Conservation (phyloP, 352 stramenopile species). For the Phytophthora idaei region DNA sequence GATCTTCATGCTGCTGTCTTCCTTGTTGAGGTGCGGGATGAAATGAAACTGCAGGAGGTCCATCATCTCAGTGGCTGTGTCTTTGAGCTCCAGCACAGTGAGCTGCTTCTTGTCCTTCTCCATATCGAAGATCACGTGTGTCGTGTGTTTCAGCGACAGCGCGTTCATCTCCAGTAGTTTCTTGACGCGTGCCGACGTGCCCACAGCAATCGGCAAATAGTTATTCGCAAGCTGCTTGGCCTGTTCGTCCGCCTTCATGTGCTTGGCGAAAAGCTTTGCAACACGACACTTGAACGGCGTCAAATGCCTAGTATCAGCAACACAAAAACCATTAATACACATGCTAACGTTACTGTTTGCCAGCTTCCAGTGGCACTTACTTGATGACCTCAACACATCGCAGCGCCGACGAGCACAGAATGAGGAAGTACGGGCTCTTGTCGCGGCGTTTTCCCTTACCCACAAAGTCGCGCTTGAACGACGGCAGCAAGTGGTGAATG, state of each 20-base stretch:
- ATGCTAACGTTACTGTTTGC: not conserved
- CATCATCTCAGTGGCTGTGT: conserved; percentile 81
- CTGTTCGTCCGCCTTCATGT: conserved; percentile 93
- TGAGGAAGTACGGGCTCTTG: conserved; percentile 91
- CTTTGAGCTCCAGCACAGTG: conserved; percentile 84
- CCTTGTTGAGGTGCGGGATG: conserved; percentile 56
- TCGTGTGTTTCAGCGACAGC: conserved; percentile 81
- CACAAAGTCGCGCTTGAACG: conserved; percentile 79
- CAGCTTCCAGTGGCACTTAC: conserved; percentile 46
- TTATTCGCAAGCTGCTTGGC: conserved; percentile 73
- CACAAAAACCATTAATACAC: conserved; percentile 18
- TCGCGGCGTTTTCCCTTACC: conserved; percentile 83
- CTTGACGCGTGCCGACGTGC: conserved; percentile 79
- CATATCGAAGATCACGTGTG: conserved; percentile 86
- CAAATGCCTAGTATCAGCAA: conserved; percentile 49
- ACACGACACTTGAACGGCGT: conserved; percentile 89
- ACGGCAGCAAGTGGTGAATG: conserved; percentile 72
- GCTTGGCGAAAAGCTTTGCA: conserved; percentile 97
- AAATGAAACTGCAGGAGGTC: conserved; percentile 83
- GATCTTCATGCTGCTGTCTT: conserved; percentile 66
- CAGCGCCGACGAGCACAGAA: conserved; percentile 92
- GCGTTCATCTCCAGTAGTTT: conserved; percentile 79
- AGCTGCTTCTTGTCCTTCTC: conserved; percentile 89
- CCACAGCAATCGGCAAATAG: conserved; percentile 82
- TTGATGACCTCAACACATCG: conserved; percentile 94